Conservation (phyloP, 495 filamentous ascomycete genomes). For the Annulohypoxylon stygium region DNA sequence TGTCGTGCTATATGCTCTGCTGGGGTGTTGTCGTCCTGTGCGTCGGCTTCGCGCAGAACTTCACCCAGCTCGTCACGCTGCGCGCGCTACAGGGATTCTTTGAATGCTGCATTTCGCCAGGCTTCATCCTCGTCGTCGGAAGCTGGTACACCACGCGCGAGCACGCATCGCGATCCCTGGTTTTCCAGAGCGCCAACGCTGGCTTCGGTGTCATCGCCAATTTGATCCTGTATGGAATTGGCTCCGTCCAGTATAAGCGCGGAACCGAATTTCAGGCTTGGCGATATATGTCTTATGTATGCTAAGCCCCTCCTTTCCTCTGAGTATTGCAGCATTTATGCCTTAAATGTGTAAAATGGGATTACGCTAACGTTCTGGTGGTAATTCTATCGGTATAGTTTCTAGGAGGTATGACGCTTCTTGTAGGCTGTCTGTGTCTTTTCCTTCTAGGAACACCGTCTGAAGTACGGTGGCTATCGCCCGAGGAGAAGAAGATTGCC, state of each 20-base stretch:
- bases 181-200: slow-evolving; percentile 61
- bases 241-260: slow-evolving; percentile 46
- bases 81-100: slow-evolving; percentile 55
- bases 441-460: slow-evolving; percentile 54
- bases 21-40: slow-evolving; percentile 50
- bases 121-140: slow-evolving; percentile 54
- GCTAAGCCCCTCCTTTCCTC: background rate
- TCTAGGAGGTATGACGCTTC: slow-evolving; percentile 51
- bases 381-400: slow-evolving; percentile 30
- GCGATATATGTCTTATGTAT: slow-evolving; percentile 55
- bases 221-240: slow-evolving; percentile 56
- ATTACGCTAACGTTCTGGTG: slow-evolving; percentile 4
- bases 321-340: background rate
- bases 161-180: slow-evolving; percentile 52
- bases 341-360: background rate
- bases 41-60: slow-evolving; percentile 53
- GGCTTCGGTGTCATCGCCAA: slow-evolving; percentile 57
- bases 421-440: slow-evolving; percentile 50
- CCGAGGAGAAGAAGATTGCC: slow-evolving; percentile 56
- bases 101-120: slow-evolving; percentile 59
- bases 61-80: slow-evolving; percentile 49
- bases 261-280: slow-evolving; percentile 52
- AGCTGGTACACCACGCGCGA: slow-evolving; percentile 56
- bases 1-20: slow-evolving; percentile 53
- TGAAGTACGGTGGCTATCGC: slow-evolving; percentile 52